phyloP scores from a whole-genome alignment of 768 basidiomycete species.

The Leucocoprinus leucothites region DNA sequence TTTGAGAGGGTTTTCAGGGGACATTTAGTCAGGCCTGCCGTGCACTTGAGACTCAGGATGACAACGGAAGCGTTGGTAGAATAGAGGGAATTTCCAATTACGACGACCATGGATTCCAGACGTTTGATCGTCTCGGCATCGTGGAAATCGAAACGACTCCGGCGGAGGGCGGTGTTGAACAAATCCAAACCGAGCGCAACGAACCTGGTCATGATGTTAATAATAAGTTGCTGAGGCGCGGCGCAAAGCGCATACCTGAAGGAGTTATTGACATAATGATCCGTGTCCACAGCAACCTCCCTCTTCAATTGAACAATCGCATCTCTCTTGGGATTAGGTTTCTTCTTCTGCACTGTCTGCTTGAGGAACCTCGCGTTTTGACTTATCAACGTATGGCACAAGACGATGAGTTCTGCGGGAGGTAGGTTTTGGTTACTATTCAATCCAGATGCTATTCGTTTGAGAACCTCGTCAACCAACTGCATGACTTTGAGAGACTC shows the following conservation, averaged over 20 bases:
- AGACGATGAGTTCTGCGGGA: slow-evolving; percentile 67
- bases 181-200: slow-evolving; percentile 90
- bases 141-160: slow-evolving; percentile 82
- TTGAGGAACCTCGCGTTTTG: slow-evolving; percentile 88
- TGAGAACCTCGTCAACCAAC: slow-evolving; percentile 85
- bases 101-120: slow-evolving; percentile 80
- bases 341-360: slow-evolving; percentile 42
- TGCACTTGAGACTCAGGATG: slow-evolving; percentile 71
- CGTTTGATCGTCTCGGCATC: slow-evolving; percentile 74
- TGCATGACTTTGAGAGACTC: slow-evolving; percentile 76
- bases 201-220: slow-evolving; percentile 48
- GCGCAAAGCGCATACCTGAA: slow-evolving; percentile 55
- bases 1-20: slow-evolving; percentile 73
- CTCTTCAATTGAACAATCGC: slow-evolving; percentile 80
- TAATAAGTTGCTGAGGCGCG: not conserved
- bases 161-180: slow-evolving; percentile 81
- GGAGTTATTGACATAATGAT: slow-evolving; percentile 85
- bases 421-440: slow-evolving; percentile 76
- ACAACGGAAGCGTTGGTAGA: slow-evolving; percentile 76
- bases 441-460: slow-evolving; percentile 77
- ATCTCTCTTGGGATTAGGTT: slow-evolving; percentile 43
- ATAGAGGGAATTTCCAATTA: slow-evolving; percentile 91
- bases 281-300: slow-evolving; percentile 44
- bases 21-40: slow-evolving; percentile 78
- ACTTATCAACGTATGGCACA: slow-evolving; percentile 88